phyloP scores from a whole-genome alignment of 179 eudicot species.

The Actinidia polygama region DNA sequence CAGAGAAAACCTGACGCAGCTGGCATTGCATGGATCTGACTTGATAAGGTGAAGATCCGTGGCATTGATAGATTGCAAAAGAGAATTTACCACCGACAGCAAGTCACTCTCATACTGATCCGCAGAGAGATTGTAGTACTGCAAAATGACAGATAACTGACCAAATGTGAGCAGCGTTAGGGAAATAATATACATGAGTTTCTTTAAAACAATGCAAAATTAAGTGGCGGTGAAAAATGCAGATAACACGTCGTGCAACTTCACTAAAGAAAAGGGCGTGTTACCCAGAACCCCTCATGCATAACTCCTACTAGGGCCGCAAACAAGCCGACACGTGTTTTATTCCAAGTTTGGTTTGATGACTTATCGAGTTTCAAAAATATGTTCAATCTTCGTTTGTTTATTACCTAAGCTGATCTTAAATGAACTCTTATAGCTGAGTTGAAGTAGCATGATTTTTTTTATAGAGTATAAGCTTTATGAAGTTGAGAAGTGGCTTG shows the following conservation, averaged over 20 bases:
- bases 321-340: no score
- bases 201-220: no score
- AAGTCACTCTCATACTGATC: conserved; percentile 75
- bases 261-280: background rate
- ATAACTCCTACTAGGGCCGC: background rate
- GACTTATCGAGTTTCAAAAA: no score
- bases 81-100: conserved; percentile 66
- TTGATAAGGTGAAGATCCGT: conserved; percentile 55
- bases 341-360: no score
- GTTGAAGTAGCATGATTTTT: no score
- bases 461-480: no score
- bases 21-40: conserved; percentile 68
- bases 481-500: no score
- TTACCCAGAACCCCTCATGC: background rate
- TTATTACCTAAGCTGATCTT: no score
- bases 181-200: background rate
- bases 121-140: conserved; percentile 65
- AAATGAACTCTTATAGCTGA: no score
- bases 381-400: no score
- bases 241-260: background rate
- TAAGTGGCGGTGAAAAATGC: background rate
- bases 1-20: conserved; percentile 74
- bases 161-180: background rate
- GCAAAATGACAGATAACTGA: conserved; percentile 25
- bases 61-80: conserved; percentile 52